Percentiles rank a stretch among this genome's conserved stretches.
These are phyloP conservation scores for Trametes villosa DNA, from an alignment of 768 basidiomycete genomes.

Conservation along the genomic window DNA sequence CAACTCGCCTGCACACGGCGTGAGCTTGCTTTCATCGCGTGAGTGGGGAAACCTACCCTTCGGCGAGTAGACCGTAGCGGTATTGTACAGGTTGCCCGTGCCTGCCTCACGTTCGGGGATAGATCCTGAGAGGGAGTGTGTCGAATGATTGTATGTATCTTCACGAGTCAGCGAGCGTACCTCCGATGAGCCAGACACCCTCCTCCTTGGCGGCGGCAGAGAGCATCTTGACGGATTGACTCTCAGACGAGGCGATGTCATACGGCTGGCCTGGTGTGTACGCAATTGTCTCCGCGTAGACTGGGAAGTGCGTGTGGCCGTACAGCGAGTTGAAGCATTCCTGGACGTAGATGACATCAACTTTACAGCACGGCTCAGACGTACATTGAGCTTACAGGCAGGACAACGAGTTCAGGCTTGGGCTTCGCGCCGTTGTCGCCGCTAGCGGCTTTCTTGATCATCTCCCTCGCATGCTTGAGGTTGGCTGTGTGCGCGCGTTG, in stretches of 20 bases:
- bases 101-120: slow-evolving; percentile 81
- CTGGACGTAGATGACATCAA: slow-evolving; percentile 39
- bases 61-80: slow-evolving; percentile 88
- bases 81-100: slow-evolving; percentile 84
- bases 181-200: slow-evolving; percentile 91
- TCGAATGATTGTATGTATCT: neutral
- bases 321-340: slow-evolving; percentile 92
- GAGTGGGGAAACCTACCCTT: slow-evolving; percentile 47
- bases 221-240: slow-evolving; percentile 83
- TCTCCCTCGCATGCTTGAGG: slow-evolving; percentile 78
- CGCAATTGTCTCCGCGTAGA: slow-evolving; percentile 80
- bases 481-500: slow-evolving; percentile 52
- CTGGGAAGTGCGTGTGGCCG: slow-evolving; percentile 77
- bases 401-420: slow-evolving; percentile 81
- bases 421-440: slow-evolving; percentile 38
- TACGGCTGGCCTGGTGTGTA: slow-evolving; percentile 63
- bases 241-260: slow-evolving; percentile 55
- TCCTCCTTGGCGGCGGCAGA: slow-evolving; percentile 79
- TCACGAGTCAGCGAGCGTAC: slow-evolving; percentile 41
- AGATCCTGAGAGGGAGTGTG: slow-evolving; percentile 61
- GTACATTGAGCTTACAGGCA: slow-evolving; percentile 70
- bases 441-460: slow-evolving; percentile 72
- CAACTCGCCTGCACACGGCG: slow-evolving; percentile 63
- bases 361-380: neutral
- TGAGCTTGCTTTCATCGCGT: slow-evolving; percentile 7